Percentiles rank a stretch among this genome's conserved stretches.
These are phyloP conservation scores for Epichloe hybrida DNA, from an alignment of 2,329 filamentous ascomycete genomes.

Conservation along the genomic window DNA sequence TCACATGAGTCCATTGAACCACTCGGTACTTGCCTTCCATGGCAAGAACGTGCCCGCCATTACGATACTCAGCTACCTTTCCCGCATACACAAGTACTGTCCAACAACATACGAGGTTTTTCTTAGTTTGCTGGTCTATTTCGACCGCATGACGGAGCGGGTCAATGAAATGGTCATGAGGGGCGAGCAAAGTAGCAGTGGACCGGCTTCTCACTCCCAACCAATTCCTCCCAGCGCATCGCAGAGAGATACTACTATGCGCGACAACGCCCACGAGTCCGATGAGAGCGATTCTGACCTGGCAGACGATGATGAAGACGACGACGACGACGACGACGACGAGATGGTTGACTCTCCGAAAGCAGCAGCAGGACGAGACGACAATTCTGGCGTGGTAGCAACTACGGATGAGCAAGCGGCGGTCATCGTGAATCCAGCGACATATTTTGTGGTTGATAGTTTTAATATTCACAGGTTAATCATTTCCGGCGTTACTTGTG, in stretches of 20 bases:
- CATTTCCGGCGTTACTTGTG: slow-evolving; percentile 93
- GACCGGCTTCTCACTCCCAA: slow-evolving; percentile 3
- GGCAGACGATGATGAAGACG: slow-evolving; percentile 30
- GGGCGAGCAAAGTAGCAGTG: slow-evolving; percentile 12
- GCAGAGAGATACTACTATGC: slow-evolving; percentile 19
- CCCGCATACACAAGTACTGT: slow-evolving; percentile 96
- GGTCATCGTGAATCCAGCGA: slow-evolving; percentile 23
- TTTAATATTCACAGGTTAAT: slow-evolving; percentile 97
- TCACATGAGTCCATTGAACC: slow-evolving; percentile 45
- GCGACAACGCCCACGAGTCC: slow-evolving; percentile 14
- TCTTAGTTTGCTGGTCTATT: slow-evolving; percentile 86
- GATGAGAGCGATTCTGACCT: slow-evolving; percentile 38
- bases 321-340: slow-evolving; percentile 21
- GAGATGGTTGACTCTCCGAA: slow-evolving; percentile 19
- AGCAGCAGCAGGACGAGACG: slow-evolving; percentile 10
- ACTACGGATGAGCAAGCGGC: slow-evolving; percentile 12
- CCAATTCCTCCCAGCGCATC: slow-evolving; percentile 5
- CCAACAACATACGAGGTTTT: slow-evolving; percentile 98
- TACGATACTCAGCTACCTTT: slow-evolving; percentile 89
- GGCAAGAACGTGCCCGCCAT: slow-evolving; percentile 97
- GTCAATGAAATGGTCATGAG: slow-evolving; percentile 73
- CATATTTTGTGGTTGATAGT: slow-evolving; percentile 87
- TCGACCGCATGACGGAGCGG: slow-evolving; percentile 95
- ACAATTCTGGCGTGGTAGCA: slow-evolving; percentile 11
- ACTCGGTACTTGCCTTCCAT: slow-evolving; percentile 80